Evolutionary conservation across 2,329 filamentous ascomycete species (phyloP).

Genomic region (Hymenoscyphus scutula): DNA sequence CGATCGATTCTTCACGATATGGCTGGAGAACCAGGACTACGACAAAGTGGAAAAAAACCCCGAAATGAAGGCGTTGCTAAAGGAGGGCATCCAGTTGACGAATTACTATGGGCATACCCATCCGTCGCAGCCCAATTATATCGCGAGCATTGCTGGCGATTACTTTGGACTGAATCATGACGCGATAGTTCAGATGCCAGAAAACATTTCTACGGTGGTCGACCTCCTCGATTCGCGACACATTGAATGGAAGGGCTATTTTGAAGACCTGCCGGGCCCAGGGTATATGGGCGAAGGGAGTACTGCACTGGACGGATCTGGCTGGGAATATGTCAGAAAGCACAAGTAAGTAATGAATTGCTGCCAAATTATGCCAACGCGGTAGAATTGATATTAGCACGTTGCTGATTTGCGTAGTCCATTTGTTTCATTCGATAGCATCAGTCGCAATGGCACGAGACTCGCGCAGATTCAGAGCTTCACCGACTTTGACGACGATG

Average conservation of each 20-base stretch:
- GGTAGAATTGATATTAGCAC: neutral
- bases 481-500: constrained; percentile 57
- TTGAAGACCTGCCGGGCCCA: constrained; percentile 46
- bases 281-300: constrained; percentile 47
- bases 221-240: constrained; percentile 44
- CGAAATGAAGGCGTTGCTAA: constrained; percentile 42
- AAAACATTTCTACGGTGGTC: constrained; percentile 46
- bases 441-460: constrained; percentile 49
- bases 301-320: constrained; percentile 34
- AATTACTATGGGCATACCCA: constrained; percentile 48
- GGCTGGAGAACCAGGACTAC: constrained; percentile 57
- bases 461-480: constrained; percentile 62
- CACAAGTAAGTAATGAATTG: constrained; percentile 30
- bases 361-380: neutral
- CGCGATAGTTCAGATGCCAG: constrained; percentile 42
- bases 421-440: constrained; percentile 52
- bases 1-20: constrained; percentile 59
- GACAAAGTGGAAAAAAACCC: constrained; percentile 41
- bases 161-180: constrained; percentile 50
- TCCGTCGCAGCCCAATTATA: constrained; percentile 48
- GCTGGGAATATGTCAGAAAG: constrained; percentile 38
- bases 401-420: constrained; percentile 27
- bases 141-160: constrained; percentile 46
- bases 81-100: constrained; percentile 45
- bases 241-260: constrained; percentile 47